Base-by-base conservation (phyloP, 2,329 filamentous ascomycete species). In the Cladosporium colombiae region DNA sequence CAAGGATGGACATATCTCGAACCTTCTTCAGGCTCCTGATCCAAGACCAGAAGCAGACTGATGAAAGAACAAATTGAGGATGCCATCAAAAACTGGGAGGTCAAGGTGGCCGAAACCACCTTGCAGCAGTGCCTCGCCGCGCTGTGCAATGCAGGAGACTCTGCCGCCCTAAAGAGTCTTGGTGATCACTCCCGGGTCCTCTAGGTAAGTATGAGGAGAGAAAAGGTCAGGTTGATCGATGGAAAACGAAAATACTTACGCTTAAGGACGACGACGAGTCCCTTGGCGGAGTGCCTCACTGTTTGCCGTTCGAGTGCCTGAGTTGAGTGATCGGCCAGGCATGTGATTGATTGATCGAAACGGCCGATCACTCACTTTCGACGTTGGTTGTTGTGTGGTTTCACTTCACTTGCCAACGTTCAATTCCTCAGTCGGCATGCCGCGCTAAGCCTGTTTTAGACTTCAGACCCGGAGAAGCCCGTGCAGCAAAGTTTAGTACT, bases 101-200 rank as follows among this genome's bases (percentile, higher is more conserved):
- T 29, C 11, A 33, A 56, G 33, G 16, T 63, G 50, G 50, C 61
- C 61, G 61, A 63, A 63, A 33, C 50, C 61, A 63, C 16, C 50
- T 63, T 21, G 16, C 50, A 40, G 14, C 25, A 14, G 31, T 25
- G 13, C 21, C 55, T 59, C 62, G 10, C 67, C 68, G 62, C 68
- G 68, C 58, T 70, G 68, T 70, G 62, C 49, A 69, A 65, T 64
- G 46, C 53, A 64, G 65, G 52, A 56, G 35, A n/a, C 56, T 27
- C 21, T 16, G 63, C 37, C 33, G 40, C 31, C n/a, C 46, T 53
- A 40, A 52, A 66, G 23, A 52, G 29, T 55, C 25, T 64, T 65
- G 68, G 65, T 66, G 57, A 65, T 50, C 63, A 52, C 62, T 33
- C 35, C 16, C 61, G 61, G 29, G 35, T 11, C 10, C 13, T 40